Evolutionary conservation across 805 yeast species (phyloP), one percentile per base, ranked within the genome.

Genomic region (Nakazawaea pomicola): DNA sequence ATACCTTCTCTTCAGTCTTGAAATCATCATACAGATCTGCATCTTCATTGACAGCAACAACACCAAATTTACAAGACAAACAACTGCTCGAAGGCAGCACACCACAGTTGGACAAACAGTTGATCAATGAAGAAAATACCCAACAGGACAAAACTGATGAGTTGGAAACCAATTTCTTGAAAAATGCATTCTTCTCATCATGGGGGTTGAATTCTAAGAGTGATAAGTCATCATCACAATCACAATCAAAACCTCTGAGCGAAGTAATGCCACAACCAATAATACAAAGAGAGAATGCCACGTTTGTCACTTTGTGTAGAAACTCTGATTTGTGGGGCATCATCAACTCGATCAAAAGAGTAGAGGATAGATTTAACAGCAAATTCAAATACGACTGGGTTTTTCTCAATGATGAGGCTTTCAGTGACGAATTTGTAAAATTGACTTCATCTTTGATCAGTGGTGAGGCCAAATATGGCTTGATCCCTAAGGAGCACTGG

Each of bases 341-440:
- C 38, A 48, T 81, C 27, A 70, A 65, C 35, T 77, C 93, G 5
- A 80, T 88, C 45, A 70, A 81, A 43, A 68, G 73, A 44, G 74
- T 86, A 29, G 95, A 87, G 67, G 87, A 83, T 59, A 73, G 90
- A 41, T 89, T 89, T 67, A 89, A 91, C 65, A 59, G 62, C 37
- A 67, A 79, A 47, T 89, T 56, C 63, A 76, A 84, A 49, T 90
- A 90, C 59, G 95, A 88, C 57, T 90, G 96, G 96, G 90, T 89
- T 12, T 90, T 90, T 61, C 65, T 91, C 50, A 90, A 90, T 62
- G 91, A 91, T 57, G 80, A 74, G 43, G 80, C 74, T 17, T 90
- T 88, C 60, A 66, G 72, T 25, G 82, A 80, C 2, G 86, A 82
- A 43, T 89, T 90, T 64, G 81, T 76, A 55, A 54, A 54, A 3